phyloP scores from a whole-genome alignment of 2,329 filamentous ascomycete species.

The Verticillium alfalfae region DNA sequence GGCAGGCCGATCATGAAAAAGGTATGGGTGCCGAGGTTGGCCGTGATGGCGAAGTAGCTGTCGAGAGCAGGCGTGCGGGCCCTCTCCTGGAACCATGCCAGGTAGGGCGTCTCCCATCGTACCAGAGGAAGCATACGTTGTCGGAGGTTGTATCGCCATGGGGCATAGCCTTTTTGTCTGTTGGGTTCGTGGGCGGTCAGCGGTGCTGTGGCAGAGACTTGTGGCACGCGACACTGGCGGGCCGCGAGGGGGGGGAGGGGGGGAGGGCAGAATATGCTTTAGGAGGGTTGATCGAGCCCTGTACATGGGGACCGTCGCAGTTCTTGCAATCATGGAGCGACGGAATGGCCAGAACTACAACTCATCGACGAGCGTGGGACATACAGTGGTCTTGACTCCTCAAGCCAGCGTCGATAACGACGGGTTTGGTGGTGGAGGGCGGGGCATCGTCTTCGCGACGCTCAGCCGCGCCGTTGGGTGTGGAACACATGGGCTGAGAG shows the following conservation, averaged over 20 bases:
- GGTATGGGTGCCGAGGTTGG: constrained; percentile 94
- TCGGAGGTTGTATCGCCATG: constrained; percentile 83
- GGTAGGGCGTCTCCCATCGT: constrained; percentile 90
- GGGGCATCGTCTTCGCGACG: constrained; percentile 24
- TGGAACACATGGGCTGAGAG: constrained; percentile 21
- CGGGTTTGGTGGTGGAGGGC: constrained; percentile 6
- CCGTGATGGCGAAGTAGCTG: constrained; percentile 93
- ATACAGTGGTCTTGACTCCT: constrained; percentile 74
- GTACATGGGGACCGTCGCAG: background rate
- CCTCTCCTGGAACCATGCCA: constrained; percentile 77
- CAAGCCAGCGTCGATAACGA: constrained; percentile 62
- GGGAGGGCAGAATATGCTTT: background rate
- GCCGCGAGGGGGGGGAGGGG: too few relatives aligned
- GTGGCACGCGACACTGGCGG: background rate
- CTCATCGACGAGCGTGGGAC: constrained; percentile 16
- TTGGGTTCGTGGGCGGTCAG: constrained; percentile 4
- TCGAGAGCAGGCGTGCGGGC: constrained; percentile 81
- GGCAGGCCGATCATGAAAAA: constrained; percentile 97
- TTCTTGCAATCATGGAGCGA: background rate
- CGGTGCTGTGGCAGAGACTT: background rate
- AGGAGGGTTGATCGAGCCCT: background rate
- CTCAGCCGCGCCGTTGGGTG: constrained; percentile 22
- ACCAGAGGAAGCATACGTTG: constrained; percentile 79
- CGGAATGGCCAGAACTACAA: background rate
- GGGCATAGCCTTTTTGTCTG: constrained; percentile 80